A percentile compares a stretch with the other conserved stretches of the same genome.
Conservation (phyloP, 106 monocot species). For the Acorus calamus region DNA sequence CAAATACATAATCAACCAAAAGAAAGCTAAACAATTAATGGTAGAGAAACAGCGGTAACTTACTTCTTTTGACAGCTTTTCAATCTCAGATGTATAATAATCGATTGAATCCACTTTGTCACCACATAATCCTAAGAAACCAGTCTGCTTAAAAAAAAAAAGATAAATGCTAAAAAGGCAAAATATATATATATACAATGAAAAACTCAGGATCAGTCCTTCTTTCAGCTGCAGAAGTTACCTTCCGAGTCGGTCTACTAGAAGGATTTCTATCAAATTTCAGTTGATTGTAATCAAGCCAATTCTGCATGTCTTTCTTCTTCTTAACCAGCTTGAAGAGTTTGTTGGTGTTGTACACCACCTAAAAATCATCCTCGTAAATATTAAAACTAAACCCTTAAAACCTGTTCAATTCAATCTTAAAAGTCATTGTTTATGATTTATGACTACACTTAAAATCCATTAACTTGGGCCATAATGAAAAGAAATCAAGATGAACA, state of each 20-base stretch:
- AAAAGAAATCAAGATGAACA: too few relatives aligned
- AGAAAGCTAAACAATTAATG: neutral
- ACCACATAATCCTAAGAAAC: slow-evolving; percentile 71
- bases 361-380: slow-evolving; percentile 12
- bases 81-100: slow-evolving; percentile 44
- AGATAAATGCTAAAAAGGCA: neutral
- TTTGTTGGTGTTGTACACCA: slow-evolving; percentile 72
- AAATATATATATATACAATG: too few relatives aligned
- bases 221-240: neutral
- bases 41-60: neutral
- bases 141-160: slow-evolving; percentile 35
- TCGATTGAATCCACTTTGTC: slow-evolving; percentile 62
- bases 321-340: slow-evolving; percentile 51
- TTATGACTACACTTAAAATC: too few relatives aligned
- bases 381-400: too few relatives aligned
- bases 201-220: too few relatives aligned
- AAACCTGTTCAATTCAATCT: too few relatives aligned
- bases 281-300: slow-evolving; percentile 71
- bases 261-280: slow-evolving; percentile 36
- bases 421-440: too few relatives aligned
- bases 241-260: slow-evolving; percentile 65
- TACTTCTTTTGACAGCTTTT: slow-evolving; percentile 45
- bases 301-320: slow-evolving; percentile 64
- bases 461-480: too few relatives aligned
- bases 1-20: too few relatives aligned